Conservation (phyloP, 257 asterid genomes). For the Verbascum thapsus region DNA sequence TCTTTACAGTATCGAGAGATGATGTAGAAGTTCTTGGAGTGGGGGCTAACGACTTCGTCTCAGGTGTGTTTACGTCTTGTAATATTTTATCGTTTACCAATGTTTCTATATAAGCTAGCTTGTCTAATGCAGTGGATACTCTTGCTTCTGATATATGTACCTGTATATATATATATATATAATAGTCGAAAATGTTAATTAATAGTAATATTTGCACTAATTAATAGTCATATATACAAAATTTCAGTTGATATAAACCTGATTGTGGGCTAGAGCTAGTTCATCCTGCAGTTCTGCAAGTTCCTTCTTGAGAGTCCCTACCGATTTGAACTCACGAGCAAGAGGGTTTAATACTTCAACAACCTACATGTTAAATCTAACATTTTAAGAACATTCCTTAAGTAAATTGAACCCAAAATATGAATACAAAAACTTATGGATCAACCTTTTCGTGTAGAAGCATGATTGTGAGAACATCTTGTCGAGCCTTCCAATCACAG, state of each 20-base stretch:
- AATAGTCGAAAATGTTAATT: constrained; percentile 5
- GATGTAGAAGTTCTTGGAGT: constrained; percentile 56
- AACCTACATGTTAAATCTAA: constrained; percentile 45
- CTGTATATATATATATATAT: constrained; percentile 41
- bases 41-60: constrained; percentile 38
- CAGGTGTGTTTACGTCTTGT: constrained; percentile 57
- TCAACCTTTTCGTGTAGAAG: constrained; percentile 90
- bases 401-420: background rate
- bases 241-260: constrained; percentile 43
- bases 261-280: constrained; percentile 73
- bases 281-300: constrained; percentile 87
- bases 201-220: background rate
- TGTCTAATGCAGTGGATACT: constrained; percentile 83
- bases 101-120: constrained; percentile 89
- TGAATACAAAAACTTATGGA: background rate
- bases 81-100: constrained; percentile 74
- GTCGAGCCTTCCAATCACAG: constrained; percentile 98
- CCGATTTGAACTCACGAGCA: constrained; percentile 93
- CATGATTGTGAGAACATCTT: constrained; percentile 87
- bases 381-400: background rate
- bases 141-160: constrained; percentile 95
- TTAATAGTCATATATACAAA: background rate
- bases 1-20: constrained; percentile 35
- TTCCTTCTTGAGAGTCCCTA: constrained; percentile 85
- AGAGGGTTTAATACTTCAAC: constrained; percentile 94